Evolutionary conservation across 139 green algal genomes (phyloP).

Genomic region (Micractinium conductrix): DNA sequence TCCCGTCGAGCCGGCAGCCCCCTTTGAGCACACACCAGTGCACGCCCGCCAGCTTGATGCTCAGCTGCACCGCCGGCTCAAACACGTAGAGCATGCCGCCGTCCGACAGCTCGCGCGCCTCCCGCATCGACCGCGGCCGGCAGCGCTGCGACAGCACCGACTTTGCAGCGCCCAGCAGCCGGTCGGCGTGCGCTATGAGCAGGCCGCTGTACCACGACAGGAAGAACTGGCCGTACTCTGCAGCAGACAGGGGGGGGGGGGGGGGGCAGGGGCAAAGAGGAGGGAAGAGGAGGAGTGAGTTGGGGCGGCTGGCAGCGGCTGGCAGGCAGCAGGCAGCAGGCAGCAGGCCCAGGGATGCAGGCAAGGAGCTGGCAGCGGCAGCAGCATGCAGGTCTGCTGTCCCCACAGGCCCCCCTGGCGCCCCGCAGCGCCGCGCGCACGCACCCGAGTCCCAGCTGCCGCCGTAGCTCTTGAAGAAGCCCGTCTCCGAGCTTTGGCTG

Average conservation of each 20-base stretch:
- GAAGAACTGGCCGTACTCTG: conserved; percentile 94
- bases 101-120: conserved; percentile 47
- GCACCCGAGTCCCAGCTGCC: conserved; percentile 83
- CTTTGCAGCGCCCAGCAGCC: conserved; percentile 74
- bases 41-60: conserved; percentile 95
- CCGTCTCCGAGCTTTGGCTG: conserved; percentile 84
- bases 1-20: too few relatives aligned
- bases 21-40: conserved; percentile 78
- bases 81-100: conserved; percentile 46
- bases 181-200: conserved; percentile 88
- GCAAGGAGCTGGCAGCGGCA: neutral
- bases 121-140: conserved; percentile 65
- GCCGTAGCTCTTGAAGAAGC: conserved; percentile 88
- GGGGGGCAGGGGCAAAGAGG: neutral
- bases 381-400: neutral
- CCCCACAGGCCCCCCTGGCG: neutral
- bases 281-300: neutral
- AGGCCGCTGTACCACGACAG: conserved; percentile 91
- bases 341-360: neutral
- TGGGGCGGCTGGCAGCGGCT: neutral
- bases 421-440: neutral
- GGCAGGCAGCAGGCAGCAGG: neutral
- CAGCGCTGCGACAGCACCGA: conserved; percentile 61
- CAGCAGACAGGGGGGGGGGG: neutral
- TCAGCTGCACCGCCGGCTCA: conserved; percentile 66